Evolutionary conservation across 139 green algal genomes (phyloP), one percentile per base, ranked within the genome.

Genomic region (Mesostigma viride): DNA sequence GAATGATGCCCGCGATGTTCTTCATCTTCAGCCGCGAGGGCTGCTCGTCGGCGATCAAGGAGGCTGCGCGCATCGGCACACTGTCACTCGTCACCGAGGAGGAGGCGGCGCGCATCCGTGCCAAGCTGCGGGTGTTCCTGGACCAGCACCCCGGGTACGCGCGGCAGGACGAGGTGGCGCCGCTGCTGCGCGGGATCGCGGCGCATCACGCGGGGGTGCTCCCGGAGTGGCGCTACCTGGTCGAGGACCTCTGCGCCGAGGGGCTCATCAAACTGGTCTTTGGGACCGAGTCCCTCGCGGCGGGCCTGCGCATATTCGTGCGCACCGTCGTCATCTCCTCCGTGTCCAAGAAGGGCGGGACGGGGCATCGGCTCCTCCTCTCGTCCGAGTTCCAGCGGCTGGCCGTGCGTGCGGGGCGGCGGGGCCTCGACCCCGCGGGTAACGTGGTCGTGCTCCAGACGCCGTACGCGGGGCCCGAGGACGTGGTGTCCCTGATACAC

Each of bases 291-390:
- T 95, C 90, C 26, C 77, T 96, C 26, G 90, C 90, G 0, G 89
- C 89, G 0, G 90, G 90, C 47, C 92, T 96, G 77, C 95, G 95
- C 82, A 96, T 96, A 88, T 89, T 89, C 5, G 90, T 89, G 0
- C 79, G 89, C 62, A 66, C 46, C 26, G 46, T 68, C 2, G 69
- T 76, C 1, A 24, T 76, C 3, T 67, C 44, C 17, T 56, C 62
- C 2, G 35, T 76, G 34, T 35, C n/a, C 28, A 70, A 64, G 30
- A 58, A 59, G 27, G 51, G 31, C 48, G 53, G 66, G 11, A 22
- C 17, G 14, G 53, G 53, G 1, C 67, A 46, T 2, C 34, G 53
- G 17, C 31, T 58, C 35, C 26, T 73, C 3, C 56, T 48, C 24
- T 59, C 67, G 1, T 66, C 58, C 33, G 53, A 65, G 26, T 67